Base-by-base conservation (phyloP, 192 early-diverging fungal genomes). In the Podila verticillata region DNA sequence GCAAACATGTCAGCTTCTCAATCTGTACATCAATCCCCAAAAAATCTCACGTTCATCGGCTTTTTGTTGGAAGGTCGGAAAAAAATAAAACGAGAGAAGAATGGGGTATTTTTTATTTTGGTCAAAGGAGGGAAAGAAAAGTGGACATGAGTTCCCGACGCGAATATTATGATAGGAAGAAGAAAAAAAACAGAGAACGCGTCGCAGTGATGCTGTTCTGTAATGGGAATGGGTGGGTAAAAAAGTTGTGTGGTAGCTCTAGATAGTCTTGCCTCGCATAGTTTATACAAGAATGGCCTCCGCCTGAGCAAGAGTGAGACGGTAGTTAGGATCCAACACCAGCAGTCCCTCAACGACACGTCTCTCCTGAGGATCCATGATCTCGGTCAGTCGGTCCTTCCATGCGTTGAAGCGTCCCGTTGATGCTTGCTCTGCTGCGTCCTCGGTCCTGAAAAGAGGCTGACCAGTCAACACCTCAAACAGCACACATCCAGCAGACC, bases 401-500 rank as follows among this genome's bases (percentile, higher is more conserved):
- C 77, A 80, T n/a, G 77, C 77, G 30, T 57, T 80, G 57, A 80
- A 80, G 2, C 70, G 69, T 26, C 77, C 77, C 2, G 77, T 64
- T 1, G 77, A 39, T 24, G 77, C 77, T 32, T 80, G 77, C 10
- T 80, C 77, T 12, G 77, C 77, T 19, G 77, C 77, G 15, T 80
- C 77, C 65, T 80, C 77, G 10, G 77, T 80, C 61, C 77, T 67
- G 61, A 80, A 80, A 49, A 80, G 59, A 0, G 70, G 70, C 34
- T 80, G 77, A 20, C 77, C 77, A 4, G 77, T 80, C 48, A 80
- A 24, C 15, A 80, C 70, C 65, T 80, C 77, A 44, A 80, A 80
- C 7, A 80, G 56, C 5, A 80, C 77, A 72, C 77, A 80, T 57
- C 77, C 77, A 19, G 77, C 77, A 22, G 77, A 70, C 77, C 77